Conservation (phyloP, 495 filamentous ascomycete species). For the Penicillium crystallinum region DNA sequence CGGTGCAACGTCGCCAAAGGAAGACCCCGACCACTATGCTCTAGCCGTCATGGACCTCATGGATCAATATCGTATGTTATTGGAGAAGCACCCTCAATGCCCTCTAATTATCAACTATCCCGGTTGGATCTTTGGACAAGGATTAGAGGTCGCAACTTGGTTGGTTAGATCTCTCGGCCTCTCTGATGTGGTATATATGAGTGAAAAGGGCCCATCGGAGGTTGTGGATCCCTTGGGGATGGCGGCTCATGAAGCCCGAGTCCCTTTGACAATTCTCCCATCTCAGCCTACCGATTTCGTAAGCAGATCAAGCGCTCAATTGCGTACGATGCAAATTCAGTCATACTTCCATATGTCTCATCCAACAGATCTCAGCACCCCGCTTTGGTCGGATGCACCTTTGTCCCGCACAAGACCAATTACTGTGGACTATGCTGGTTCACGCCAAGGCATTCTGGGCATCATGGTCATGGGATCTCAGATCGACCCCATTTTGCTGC, state of each 20-base stretch:
- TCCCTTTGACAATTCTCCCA: constrained; percentile 37
- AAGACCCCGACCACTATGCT: constrained; percentile 66
- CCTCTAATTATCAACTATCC: constrained; percentile 78
- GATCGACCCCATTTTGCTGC: constrained; percentile 41
- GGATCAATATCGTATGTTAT: constrained; percentile 51
- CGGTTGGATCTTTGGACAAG: constrained; percentile 75
- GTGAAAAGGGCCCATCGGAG: constrained; percentile 60
- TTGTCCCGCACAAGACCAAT: constrained; percentile 47
- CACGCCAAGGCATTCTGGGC: constrained; percentile 44
- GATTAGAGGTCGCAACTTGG: constrained; percentile 62
- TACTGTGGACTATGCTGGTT: constrained; percentile 52
- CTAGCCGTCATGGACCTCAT: constrained; percentile 65
- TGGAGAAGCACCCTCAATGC: constrained; percentile 35
- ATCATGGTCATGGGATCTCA: constrained; percentile 50
- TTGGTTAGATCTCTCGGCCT: constrained; percentile 48
- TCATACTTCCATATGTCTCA: constrained; percentile 66
- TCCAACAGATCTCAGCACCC: constrained; percentile 25
- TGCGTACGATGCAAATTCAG: constrained; percentile 73
- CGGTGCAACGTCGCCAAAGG: constrained; percentile 62
- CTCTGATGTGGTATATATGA: constrained; percentile 70
- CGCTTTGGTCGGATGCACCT: constrained; percentile 45
- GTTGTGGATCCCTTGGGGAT: constrained; percentile 52
- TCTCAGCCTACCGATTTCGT: constrained; percentile 59
- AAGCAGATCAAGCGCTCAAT: constrained; percentile 60
- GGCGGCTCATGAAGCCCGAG: constrained; percentile 29